These are phyloP conservation scores for Komagataella pastoris DNA, from an alignment of 805 yeast genomes.

Conservation along the genomic window DNA sequence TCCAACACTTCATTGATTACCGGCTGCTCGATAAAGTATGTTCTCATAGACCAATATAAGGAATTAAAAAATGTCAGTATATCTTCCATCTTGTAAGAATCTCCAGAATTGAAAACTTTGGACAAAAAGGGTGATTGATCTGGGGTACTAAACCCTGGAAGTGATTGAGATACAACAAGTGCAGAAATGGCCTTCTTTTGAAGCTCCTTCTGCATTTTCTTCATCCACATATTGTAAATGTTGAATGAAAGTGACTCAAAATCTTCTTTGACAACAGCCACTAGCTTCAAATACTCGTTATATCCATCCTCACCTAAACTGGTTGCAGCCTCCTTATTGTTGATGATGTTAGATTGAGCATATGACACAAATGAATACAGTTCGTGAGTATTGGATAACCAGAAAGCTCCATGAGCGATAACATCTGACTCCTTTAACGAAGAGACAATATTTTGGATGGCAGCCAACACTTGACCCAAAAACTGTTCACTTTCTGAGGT, in stretches of 20 bases:
- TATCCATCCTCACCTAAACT: constrained; percentile 88
- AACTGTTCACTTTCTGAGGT: constrained; percentile 86
- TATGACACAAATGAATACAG: constrained; percentile 86
- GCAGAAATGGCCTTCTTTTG: constrained; percentile 93
- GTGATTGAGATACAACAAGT: constrained; percentile 83
- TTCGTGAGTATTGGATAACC: constrained; percentile 95
- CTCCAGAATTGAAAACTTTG: constrained; percentile 62
- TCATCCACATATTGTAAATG: constrained; percentile 95
- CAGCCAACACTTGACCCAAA: constrained; percentile 76
- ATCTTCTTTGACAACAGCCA: constrained; percentile 86
- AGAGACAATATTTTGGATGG: constrained; percentile 75
- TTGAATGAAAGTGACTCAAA: constrained; percentile 87
- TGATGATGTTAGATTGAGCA: constrained; percentile 85
- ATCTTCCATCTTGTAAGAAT: constrained; percentile 87
- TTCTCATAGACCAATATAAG: constrained; percentile 86
- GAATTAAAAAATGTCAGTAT: constrained; percentile 78
- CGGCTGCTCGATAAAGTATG: constrained; percentile 74
- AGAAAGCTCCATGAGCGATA: constrained; percentile 87
- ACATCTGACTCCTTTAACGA: constrained; percentile 76
- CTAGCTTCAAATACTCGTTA: constrained; percentile 77
- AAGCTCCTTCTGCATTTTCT: constrained; percentile 79
- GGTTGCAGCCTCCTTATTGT: constrained; percentile 63
- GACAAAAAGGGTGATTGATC: constrained; percentile 71
- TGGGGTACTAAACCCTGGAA: constrained; percentile 91
- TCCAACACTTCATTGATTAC: constrained; percentile 75